These are phyloP conservation scores for Cylindrotheca closterium DNA, from an alignment of 108 stramenopile genomes.

Conservation along the genomic window DNA sequence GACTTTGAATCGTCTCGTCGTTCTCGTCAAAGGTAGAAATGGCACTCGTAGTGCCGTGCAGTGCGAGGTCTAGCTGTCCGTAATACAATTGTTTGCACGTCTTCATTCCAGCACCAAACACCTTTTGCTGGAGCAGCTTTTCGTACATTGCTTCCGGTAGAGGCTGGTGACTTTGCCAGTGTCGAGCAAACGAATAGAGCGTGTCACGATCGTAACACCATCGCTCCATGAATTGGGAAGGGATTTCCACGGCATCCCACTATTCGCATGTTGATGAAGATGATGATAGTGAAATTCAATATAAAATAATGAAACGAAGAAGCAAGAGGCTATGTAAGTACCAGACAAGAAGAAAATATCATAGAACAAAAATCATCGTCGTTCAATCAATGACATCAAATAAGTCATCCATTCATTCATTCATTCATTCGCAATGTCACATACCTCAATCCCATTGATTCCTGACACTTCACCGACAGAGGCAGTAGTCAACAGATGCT, in stretches of 20 bases:
- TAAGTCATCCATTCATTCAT: too few species aligned
- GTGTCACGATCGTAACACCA: slow-evolving; percentile 54
- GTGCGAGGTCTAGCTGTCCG: slow-evolving; percentile 53
- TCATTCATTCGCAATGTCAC: neutral
- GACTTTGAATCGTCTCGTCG: too few species aligned
- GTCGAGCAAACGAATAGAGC: slow-evolving; percentile 42
- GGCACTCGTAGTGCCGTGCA: slow-evolving; percentile 53
- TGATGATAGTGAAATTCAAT: neutral
- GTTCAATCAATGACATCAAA: too few species aligned
- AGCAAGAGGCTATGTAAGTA: neutral
- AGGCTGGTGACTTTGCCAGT: slow-evolving; percentile 52
- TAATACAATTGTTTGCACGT: slow-evolving; percentile 59
- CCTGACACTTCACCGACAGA: slow-evolving; percentile 92
- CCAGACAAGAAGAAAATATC: neutral
- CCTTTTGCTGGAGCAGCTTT: slow-evolving; percentile 44
- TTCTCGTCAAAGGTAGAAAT: slow-evolving; percentile 3
- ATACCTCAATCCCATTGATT: slow-evolving; percentile 80
- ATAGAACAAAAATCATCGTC: too few species aligned
- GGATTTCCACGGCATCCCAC: slow-evolving; percentile 62
- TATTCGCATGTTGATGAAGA: too few species aligned
- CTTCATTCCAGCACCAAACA: slow-evolving; percentile 43
- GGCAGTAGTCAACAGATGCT: slow-evolving; percentile 93
- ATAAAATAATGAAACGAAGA: neutral
- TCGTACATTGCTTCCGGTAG: slow-evolving; percentile 53
- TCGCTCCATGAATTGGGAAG: slow-evolving; percentile 75